A percentile compares a stretch with the other conserved stretches of the same genome.
Evolutionary conservation across 805 yeast genomes (phyloP).

Genomic region (Ascoidea rubescens): DNA sequence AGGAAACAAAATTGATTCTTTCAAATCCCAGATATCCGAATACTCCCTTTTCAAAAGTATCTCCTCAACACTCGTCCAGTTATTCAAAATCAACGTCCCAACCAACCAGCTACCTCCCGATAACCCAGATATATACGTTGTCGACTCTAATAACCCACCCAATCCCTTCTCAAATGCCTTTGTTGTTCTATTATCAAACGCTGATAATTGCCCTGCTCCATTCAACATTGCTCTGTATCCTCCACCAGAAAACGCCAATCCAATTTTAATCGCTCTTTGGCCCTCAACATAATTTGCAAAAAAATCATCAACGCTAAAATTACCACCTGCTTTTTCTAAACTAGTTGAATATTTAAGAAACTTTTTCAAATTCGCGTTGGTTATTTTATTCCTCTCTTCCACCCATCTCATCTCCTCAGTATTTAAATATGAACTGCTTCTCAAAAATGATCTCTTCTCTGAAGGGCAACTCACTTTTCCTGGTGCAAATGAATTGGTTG

Average conservation of each 20-base stretch:
- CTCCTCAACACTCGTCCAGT: slow-evolving; percentile 57
- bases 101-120: slow-evolving; percentile 85
- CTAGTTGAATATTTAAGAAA: slow-evolving; percentile 28
- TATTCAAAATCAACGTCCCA: slow-evolving; percentile 52
- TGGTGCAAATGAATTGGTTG: slow-evolving; percentile 49
- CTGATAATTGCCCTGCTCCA: slow-evolving; percentile 78
- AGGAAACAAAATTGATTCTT: slow-evolving; percentile 33
- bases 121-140: slow-evolving; percentile 62
- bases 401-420: slow-evolving; percentile 40
- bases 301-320: slow-evolving; percentile 1
- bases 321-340: slow-evolving; percentile 9
- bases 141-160: slow-evolving; percentile 61
- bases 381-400: slow-evolving; percentile 27
- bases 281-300: background rate
- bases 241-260: slow-evolving; percentile 69
- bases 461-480: slow-evolving; percentile 41
- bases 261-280: slow-evolving; percentile 25
- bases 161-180: slow-evolving; percentile 40
- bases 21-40: slow-evolving; percentile 17
- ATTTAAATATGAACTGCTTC: slow-evolving; percentile 36
- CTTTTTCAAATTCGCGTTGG: slow-evolving; percentile 28
- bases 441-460: slow-evolving; percentile 20
- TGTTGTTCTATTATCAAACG: slow-evolving; percentile 58
- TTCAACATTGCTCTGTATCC: slow-evolving; percentile 80
- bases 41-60: slow-evolving; percentile 24